Evolutionary conservation across 2,329 filamentous ascomycete genomes (phyloP), one percentile per base, ranked within the genome.

Genomic region (Aspergillus cejpii): DNA sequence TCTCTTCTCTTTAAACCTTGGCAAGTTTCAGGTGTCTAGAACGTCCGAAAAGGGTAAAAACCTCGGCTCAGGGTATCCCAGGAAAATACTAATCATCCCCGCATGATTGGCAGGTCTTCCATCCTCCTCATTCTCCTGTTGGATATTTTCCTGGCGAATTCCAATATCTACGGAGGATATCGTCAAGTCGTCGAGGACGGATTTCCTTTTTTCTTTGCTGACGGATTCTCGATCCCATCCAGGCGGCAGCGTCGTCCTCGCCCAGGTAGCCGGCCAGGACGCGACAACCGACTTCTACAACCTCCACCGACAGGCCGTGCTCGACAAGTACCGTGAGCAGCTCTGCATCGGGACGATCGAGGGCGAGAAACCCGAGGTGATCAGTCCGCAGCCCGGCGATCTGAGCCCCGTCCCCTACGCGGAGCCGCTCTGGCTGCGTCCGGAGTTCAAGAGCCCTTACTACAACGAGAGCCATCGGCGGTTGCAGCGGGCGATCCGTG

Each of bases 221-320:
- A 83, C 83, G 49, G 87, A 94, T 54, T 94, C 94, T 88, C 55
- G 85, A 92, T 62, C 85, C 17, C 88, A 94, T 60, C 88, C 88
- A 0, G 87, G 87, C 55, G 88, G 87, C 58, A 81, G 83, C 58
- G 81, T 85, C 34, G 87, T 94, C 19, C 79, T 94, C 28, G 76
- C 79, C 43, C 87, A 94, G 68, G 79, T 91, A 38, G 88, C 85
- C 23, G 88, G 88, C 50, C 77, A 80, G 54, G 88, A 94, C 61
- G 87, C 87, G 40, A 94, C 88, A 1, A 72, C 77, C 27, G 84
- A 84, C 45, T 94, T 94, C 69, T 94, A 94, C 78, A 94, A 94
- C 73, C 81, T 95, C 42, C 89, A 95, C 71, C 77, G 88, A 20
- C 87, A 94, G 56, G 88, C 94, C 68, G 86, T 94, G n/a, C 77